Conservation (phyloP, 345 rosid genomes). For the Hirschfeldia incana region DNA sequence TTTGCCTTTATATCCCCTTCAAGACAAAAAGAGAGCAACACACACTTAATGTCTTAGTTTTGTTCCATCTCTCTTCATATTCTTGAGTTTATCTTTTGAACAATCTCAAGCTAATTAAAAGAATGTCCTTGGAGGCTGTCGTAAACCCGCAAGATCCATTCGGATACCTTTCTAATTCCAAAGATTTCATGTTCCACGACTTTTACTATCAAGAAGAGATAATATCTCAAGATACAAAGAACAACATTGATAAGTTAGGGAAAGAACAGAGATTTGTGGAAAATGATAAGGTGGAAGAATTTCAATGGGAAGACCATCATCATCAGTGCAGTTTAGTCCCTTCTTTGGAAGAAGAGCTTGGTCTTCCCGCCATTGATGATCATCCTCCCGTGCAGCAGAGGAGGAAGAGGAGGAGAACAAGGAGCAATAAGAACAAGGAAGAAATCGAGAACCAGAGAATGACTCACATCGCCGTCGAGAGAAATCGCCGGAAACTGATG, state of each 20-base stretch:
- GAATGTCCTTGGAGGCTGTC: slow-evolving; percentile 67
- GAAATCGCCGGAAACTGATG: slow-evolving; percentile 96
- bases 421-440: slow-evolving; percentile 71
- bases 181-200: slow-evolving; percentile 43
- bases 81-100: neutral
- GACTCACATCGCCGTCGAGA: slow-evolving; percentile 92
- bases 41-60: slow-evolving; percentile 34
- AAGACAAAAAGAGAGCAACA: slow-evolving; percentile 35
- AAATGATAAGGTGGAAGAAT: slow-evolving; percentile 14
- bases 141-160: slow-evolving; percentile 65
- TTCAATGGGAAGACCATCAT: slow-evolving; percentile 20
- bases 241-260: slow-evolving; percentile 18
- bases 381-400: slow-evolving; percentile 17
- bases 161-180: slow-evolving; percentile 40
- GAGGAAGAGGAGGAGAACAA: slow-evolving; percentile 67
- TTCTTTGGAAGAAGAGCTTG: slow-evolving; percentile 27
- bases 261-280: slow-evolving; percentile 30
- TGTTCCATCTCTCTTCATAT: neutral
- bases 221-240: slow-evolving; percentile 41
- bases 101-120: slow-evolving; percentile 10
- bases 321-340: slow-evolving; percentile 14
- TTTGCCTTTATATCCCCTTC: slow-evolving; percentile 22
- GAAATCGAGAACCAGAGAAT: slow-evolving; percentile 91
- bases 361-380: neutral
- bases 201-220: slow-evolving; percentile 40